phyloP scores from a whole-genome alignment of 441 rosid genomes.

The Dalechampia spathulata region DNA sequence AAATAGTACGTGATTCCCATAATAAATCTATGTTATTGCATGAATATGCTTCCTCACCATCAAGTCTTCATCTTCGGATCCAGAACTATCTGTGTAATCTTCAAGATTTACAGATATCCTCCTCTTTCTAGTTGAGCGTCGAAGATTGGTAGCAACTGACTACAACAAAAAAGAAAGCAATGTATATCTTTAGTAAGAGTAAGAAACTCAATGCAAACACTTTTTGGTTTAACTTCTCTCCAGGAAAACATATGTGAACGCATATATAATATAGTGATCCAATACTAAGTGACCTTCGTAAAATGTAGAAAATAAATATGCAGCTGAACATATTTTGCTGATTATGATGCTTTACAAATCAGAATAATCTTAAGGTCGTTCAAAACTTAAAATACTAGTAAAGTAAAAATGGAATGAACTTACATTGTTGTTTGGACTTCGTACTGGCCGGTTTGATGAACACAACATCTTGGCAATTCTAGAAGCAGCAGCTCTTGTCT shows the following conservation, averaged over 20 bases:
- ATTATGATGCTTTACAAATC: background rate
- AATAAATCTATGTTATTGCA: slow-evolving; percentile 11
- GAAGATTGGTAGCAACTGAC: slow-evolving; percentile 74
- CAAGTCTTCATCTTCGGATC: slow-evolving; percentile 88
- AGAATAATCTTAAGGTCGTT: background rate
- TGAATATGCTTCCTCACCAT: slow-evolving; percentile 55
- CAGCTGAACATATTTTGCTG: background rate
- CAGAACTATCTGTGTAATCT: slow-evolving; percentile 84
- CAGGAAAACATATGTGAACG: background rate
- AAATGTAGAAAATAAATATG: background rate
- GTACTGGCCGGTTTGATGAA: slow-evolving; percentile 50
- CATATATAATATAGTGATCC: background rate
- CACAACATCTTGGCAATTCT: slow-evolving; percentile 81
- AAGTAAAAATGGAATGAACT: too few species aligned
- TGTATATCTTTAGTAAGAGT: slow-evolving; percentile 16
- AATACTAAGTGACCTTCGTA: background rate
- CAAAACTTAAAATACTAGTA: background rate
- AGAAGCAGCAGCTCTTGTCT: slow-evolving; percentile 87
- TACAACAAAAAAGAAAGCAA: slow-evolving; percentile 26
- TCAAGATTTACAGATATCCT: slow-evolving; percentile 78
- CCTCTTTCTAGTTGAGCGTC: slow-evolving; percentile 94
- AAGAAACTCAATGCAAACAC: slow-evolving; percentile 3
- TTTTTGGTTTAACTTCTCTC: slow-evolving; percentile 10
- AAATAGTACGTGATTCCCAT: background rate
- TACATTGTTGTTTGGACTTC: slow-evolving; percentile 53